phyloP scores from a whole-genome alignment of 805 yeast genomes.

The Wickerhamiella slavikovae region DNA sequence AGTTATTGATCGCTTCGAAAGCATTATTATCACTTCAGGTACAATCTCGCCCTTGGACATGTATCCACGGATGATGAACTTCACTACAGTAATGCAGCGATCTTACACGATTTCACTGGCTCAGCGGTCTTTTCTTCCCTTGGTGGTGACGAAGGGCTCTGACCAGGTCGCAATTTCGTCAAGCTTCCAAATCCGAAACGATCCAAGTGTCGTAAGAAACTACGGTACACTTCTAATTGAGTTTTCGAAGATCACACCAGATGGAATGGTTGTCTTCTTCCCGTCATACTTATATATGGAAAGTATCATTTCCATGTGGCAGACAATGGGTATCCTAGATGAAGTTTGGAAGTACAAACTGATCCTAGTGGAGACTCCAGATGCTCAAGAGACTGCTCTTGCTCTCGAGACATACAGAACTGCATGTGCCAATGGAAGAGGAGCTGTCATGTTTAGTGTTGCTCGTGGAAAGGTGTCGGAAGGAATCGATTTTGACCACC shows the following conservation, averaged over 20 bases:
- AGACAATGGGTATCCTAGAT: constrained; percentile 90
- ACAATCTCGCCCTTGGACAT: constrained; percentile 95
- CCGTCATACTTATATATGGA: constrained; percentile 97
- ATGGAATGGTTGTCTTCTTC: constrained; percentile 93
- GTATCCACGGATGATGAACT: constrained; percentile 94
- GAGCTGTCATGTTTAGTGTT: constrained; percentile 87
- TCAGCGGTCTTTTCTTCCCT: constrained; percentile 77
- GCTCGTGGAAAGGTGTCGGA: constrained; percentile 99
- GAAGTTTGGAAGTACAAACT: constrained; percentile 97
- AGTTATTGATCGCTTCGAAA: constrained; percentile 76
- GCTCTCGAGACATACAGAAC: constrained; percentile 90
- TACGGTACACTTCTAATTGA: constrained; percentile 86
- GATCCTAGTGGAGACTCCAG: constrained; percentile 93
- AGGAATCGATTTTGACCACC: constrained; percentile 98
- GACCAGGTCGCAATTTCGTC: constrained; percentile 96
- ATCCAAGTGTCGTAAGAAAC: constrained; percentile 92
- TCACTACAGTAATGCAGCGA: constrained; percentile 82
- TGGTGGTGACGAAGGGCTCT: constrained; percentile 92
- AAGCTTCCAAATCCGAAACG: constrained; percentile 88
- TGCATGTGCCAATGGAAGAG: constrained; percentile 94
- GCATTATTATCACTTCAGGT: constrained; percentile 91
- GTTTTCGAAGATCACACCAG: constrained; percentile 89
- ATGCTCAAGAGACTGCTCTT: constrained; percentile 91
- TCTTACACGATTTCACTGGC: constrained; percentile 93
- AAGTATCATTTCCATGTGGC: constrained; percentile 96